Evolutionary conservation across 345 rosid species (phyloP), one percentile per base, ranked within the genome.

Genomic region (Erucastrum elatum): DNA sequence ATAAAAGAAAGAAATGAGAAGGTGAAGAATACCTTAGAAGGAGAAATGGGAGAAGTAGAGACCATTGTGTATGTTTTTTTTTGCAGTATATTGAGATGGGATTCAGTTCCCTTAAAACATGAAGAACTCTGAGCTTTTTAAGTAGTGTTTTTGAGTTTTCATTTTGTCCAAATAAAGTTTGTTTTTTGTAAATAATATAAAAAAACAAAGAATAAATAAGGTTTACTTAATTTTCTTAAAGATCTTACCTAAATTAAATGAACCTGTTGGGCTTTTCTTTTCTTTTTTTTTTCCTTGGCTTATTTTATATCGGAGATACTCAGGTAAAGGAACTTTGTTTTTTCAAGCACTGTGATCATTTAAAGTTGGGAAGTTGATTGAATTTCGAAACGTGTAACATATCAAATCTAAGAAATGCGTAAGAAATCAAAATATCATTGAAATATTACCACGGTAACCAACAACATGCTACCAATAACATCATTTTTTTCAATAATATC

Each of bases 21-120:
- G 12, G 30, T 12, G 30, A 59, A 72, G 9, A 26, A 27, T 41
- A 87, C 94, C 88, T 86, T 88, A 6, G 88, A 62, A 66, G 86
- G 84, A 62, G 84, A 59, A 70, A 80, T 82, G 67, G 85, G 77
- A 80, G 94, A 82, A 41, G 88, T 53, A 59, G 93, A 87, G 67
- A 87, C 87, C 98, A 93, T 93, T 41, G 13, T 62, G 29, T 79
- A 4, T 67, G 0, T 0, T 12, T 2, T 56, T 2, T 41, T 2
- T 71, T 75, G 70, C 65, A 70, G 59, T 68, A 4, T 30, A 35
- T 68, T 70, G 83, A 75, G 78, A 30, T 62, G 21, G 39, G 61
- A 68, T 49, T 68, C n/a, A 61, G 0, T 74, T 62, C 49, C 70
- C 66, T 68, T 11, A 13, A 68, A 74, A 37, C 64, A 6, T 80